Conservation (phyloP, 2,329 filamentous ascomycete species). For the Boeremia lycopersici region DNA sequence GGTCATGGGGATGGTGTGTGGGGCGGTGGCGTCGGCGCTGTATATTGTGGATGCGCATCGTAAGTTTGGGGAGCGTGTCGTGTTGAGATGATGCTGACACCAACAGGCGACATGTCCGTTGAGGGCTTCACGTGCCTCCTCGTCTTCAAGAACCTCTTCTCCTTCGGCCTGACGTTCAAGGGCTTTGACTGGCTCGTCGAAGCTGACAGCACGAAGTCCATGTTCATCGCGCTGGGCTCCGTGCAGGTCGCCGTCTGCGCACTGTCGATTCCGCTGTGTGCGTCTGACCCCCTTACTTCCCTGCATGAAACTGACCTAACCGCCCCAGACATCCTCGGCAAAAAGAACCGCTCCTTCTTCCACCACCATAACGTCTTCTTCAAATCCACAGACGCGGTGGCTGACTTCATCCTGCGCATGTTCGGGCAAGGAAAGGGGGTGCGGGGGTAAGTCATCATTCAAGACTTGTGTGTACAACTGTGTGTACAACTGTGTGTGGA, state of each 20-base stretch:
- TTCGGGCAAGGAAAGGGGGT: neutral
- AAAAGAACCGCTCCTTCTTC: conserved; percentile 45
- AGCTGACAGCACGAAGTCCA: conserved; percentile 63
- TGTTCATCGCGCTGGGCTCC: conserved; percentile 74
- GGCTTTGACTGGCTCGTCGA: conserved; percentile 81
- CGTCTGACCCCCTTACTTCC: conserved; percentile 49
- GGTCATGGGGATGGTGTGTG: conserved; percentile 89
- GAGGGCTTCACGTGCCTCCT: conserved; percentile 90
- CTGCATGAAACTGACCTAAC: neutral
- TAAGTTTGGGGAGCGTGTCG: conserved; percentile 36
- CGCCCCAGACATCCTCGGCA: conserved; percentile 39
- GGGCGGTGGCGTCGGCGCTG: conserved; percentile 80
- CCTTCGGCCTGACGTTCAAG: conserved; percentile 81
- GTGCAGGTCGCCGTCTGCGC: conserved; percentile 80
- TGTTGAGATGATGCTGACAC: neutral
- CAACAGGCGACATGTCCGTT: conserved; percentile 74
- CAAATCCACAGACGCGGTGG: conserved; percentile 38
- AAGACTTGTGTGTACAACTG: too few relatives aligned
- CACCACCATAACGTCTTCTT: conserved; percentile 44
- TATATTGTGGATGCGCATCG: conserved; percentile 95
- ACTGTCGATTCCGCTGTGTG: conserved; percentile 78
- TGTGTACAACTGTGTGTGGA: too few relatives aligned
- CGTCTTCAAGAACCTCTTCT: conserved; percentile 95
- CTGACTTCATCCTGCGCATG: conserved; percentile 18
- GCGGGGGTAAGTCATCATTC: neutral